phyloP scores from a whole-genome alignment of 139 green algal genomes.

The Asterochloris erici region DNA sequence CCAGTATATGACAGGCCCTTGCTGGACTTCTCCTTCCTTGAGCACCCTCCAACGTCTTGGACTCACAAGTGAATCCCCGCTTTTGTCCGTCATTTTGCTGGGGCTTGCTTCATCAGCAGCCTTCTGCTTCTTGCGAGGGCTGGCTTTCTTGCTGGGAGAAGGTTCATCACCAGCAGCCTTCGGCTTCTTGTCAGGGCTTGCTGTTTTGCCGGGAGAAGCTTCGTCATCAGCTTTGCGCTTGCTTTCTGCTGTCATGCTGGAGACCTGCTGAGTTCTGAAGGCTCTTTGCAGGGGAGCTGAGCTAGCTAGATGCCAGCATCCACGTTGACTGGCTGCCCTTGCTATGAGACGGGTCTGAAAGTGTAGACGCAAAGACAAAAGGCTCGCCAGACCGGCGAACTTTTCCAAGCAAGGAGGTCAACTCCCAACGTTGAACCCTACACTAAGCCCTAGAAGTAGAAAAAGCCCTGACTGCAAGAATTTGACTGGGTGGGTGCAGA shows the following conservation, averaged over 20 bases:
- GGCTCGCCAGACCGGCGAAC: too few relatives aligned
- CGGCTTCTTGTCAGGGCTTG: background rate
- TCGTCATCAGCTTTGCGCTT: background rate
- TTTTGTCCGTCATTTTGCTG: background rate
- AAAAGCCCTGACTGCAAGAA: too few relatives aligned
- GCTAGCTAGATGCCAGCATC: too few relatives aligned
- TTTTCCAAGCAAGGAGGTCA: too few relatives aligned
- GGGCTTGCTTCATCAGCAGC: background rate
- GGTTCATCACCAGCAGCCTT: background rate
- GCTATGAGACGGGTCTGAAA: too few relatives aligned
- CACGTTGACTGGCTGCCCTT: too few relatives aligned
- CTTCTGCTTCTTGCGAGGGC: background rate
- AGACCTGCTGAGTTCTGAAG: too few relatives aligned
- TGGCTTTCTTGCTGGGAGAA: background rate
- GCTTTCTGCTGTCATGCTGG: background rate
- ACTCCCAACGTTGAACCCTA: too few relatives aligned
- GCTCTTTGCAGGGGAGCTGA: too few relatives aligned
- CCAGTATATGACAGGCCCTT: conserved; percentile 77
- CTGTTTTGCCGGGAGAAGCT: background rate
- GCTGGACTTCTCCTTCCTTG: conserved; percentile 33
- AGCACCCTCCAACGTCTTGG: conserved; percentile 55
- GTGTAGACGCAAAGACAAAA: too few relatives aligned
- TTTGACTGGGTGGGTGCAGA: too few relatives aligned
- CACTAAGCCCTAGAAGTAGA: too few relatives aligned
- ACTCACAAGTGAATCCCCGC: conserved; percentile 38